A percentile compares a stretch with the other conserved stretches of the same genome.
phyloP scores from a whole-genome alignment of 768 basidiomycete genomes.

The Phlegmacium glaucopus region DNA sequence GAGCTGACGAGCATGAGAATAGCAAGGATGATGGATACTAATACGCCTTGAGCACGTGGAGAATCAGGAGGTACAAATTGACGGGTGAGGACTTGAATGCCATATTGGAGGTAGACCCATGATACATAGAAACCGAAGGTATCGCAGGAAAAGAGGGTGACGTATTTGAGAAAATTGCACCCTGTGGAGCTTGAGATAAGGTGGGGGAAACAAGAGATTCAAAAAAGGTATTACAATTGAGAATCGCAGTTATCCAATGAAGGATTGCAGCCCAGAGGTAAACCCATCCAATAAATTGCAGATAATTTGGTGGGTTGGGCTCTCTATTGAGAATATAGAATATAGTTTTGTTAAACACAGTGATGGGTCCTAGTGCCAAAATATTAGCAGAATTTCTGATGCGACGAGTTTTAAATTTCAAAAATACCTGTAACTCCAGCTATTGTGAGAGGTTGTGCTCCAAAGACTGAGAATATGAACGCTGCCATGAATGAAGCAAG shows the following conservation, averaged over 20 bases:
- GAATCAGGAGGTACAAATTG: constrained; percentile 47
- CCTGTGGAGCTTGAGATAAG: constrained; percentile 35
- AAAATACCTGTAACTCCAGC: constrained; percentile 80
- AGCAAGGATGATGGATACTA: constrained; percentile 71
- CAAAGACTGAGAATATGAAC: constrained; percentile 81
- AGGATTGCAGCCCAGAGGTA: constrained; percentile 88
- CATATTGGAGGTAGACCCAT: constrained; percentile 88
- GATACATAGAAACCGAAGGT: constrained; percentile 93
- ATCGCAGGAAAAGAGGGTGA: constrained; percentile 88
- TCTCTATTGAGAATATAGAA: constrained; percentile 65
- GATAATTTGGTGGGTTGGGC: constrained; percentile 64
- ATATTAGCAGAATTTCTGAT: not conserved
- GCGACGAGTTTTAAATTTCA: not conserved
- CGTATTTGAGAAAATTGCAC: constrained; percentile 83
- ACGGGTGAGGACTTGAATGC: constrained; percentile 77
- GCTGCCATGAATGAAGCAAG: constrained; percentile 86
- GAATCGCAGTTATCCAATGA: constrained; percentile 76
- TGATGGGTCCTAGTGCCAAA: constrained; percentile 72
- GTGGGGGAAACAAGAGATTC: not conserved
- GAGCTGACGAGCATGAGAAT: constrained; percentile 72
- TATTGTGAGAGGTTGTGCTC: constrained; percentile 89
- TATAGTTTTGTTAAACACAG: constrained; percentile 89
- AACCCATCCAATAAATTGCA: constrained; percentile 90
- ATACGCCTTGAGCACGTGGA: constrained; percentile 41
- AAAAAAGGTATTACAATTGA: constrained; percentile 53